Conservation (phyloP, 495 filamentous ascomycete species). For the Poronia punctata region DNA sequence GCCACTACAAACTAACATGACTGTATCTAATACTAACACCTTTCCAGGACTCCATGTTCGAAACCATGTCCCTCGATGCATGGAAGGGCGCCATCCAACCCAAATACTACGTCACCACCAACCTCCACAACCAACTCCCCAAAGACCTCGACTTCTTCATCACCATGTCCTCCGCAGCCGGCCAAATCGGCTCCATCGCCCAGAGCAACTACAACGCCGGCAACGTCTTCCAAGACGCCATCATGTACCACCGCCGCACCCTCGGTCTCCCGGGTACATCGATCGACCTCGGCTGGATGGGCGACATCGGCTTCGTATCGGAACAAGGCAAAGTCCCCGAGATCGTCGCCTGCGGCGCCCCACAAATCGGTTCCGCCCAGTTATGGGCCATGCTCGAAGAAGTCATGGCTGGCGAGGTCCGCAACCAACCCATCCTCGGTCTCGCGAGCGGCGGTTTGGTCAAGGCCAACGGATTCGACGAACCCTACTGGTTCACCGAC, state of each 20-base stretch:
- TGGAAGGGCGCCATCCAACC: conserved; percentile 35
- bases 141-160: conserved; percentile 56
- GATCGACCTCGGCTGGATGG: conserved; percentile 41
- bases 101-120: conserved; percentile 40
- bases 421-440: conserved; percentile 20
- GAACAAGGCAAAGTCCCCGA: conserved; percentile 24
- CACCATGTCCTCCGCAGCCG: conserved; percentile 48
- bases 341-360: conserved; percentile 19
- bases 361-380: conserved; percentile 16
- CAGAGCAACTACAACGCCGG: conserved; percentile 47
- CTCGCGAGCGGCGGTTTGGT: conserved; percentile 23
- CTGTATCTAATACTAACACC: conserved; percentile 3
- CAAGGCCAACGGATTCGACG: conserved; percentile 25
- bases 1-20: conserved; percentile 28
- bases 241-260: conserved; percentile 29
- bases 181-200: conserved; percentile 40
- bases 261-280: conserved; percentile 31
- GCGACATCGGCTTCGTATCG: conserved; percentile 24
- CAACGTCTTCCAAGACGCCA: conserved; percentile 48
- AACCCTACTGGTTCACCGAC: conserved; percentile 40
- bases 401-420: conserved; percentile 15
- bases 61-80: conserved; percentile 37
- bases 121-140: conserved; percentile 41
- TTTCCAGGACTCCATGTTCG: conserved; percentile 38
- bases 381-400: conserved; percentile 18